These are phyloP conservation scores for Penicillium bovifimosum DNA, from an alignment of 495 filamentous ascomycete species.

Conservation along the genomic window DNA sequence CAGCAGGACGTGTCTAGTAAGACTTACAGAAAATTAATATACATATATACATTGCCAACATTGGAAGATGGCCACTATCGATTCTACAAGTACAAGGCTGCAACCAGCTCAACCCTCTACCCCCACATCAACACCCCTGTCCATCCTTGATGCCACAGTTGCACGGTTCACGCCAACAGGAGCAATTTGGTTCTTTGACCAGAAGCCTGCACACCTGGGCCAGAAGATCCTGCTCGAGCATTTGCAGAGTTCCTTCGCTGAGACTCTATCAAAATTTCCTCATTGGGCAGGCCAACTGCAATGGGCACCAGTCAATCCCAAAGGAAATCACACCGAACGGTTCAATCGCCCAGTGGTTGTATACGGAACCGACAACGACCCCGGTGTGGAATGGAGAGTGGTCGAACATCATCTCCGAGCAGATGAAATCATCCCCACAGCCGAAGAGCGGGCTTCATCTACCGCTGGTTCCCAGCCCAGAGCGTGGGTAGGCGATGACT, in stretches of 20 bases:
- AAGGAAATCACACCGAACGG: constrained; percentile 23
- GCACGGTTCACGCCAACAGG: constrained; percentile 17
- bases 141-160: constrained; percentile 29
- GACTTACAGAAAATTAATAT: too few relatives aligned
- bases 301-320: constrained; percentile 1
- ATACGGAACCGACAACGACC: neutral
- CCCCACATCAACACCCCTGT: constrained; percentile 15
- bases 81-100: neutral
- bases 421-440: constrained; percentile 1
- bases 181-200: constrained; percentile 24
- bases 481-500: constrained; percentile 7
- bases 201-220: neutral
- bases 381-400: constrained; percentile 4
- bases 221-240: constrained; percentile 8
- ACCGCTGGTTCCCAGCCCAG: constrained; percentile 4
- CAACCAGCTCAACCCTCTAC: neutral
- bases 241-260: constrained; percentile 20
- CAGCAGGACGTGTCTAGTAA: neutral
- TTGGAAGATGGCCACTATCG: neutral
- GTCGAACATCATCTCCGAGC: neutral
- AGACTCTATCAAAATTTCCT: constrained; percentile 28
- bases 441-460: neutral
- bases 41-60: neutral
- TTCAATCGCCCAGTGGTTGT: constrained; percentile 28
- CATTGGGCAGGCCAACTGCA: constrained; percentile 28